Evolutionary conservation across 768 basidiomycete genomes (phyloP).

Genomic region (Gymnopilus junonius): DNA sequence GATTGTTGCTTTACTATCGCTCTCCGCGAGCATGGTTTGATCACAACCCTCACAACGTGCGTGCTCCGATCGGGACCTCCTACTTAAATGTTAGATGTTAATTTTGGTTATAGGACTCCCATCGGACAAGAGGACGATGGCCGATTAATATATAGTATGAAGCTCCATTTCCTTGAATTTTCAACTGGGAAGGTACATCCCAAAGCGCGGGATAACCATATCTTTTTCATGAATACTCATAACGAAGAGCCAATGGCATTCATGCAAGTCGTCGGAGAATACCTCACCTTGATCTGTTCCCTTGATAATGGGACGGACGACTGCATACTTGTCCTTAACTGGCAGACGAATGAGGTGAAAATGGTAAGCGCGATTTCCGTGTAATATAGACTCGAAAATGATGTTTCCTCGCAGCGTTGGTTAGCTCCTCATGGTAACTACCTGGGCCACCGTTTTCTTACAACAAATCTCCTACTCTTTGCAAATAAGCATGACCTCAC

Average conservation of each 20-base stretch:
- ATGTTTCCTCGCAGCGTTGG: not conserved
- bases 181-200: constrained; percentile 11
- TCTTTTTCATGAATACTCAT: not conserved
- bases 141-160: not conserved
- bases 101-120: not conserved
- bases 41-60: constrained; percentile 11
- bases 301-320: not conserved
- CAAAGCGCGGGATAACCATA: not conserved
- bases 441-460: constrained; percentile 5
- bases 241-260: not conserved
- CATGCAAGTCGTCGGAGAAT: not conserved
- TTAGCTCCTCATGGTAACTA: constrained; percentile 4
- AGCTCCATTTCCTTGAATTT: constrained; percentile 3
- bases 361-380: not conserved
- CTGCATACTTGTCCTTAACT: not conserved
- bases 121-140: not conserved
- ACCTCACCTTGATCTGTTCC: not conserved
- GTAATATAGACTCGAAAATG: too few relatives aligned
- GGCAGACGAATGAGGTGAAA: not conserved
- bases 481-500: constrained; percentile 2
- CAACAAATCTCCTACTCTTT: constrained; percentile 4
- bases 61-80: not conserved
- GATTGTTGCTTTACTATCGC: constrained; percentile 8
- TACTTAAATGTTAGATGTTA: not conserved
- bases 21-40: constrained; percentile 16